Conservation (phyloP, 1,284 basidiomycete species). For the Irpex rosettiformis region DNA sequence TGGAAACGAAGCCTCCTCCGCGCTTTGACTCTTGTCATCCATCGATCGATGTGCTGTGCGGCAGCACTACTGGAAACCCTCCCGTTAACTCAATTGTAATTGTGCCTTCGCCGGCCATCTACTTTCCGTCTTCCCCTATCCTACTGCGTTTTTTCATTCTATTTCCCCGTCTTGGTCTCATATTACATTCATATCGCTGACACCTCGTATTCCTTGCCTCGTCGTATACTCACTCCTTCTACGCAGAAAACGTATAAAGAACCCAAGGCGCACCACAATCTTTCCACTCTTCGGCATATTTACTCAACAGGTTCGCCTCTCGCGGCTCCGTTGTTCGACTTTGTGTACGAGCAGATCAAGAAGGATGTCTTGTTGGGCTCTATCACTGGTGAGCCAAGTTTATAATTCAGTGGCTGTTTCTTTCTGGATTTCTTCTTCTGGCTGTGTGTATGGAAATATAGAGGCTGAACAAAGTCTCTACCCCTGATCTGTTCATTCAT, state of each 20-base stretch:
- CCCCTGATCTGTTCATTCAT: too few relatives aligned
- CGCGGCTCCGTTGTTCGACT: constrained; percentile 74
- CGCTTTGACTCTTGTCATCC: not conserved
- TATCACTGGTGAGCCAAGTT: constrained; percentile 60
- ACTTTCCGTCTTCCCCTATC: not conserved
- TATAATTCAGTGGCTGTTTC: not conserved
- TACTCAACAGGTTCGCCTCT: constrained; percentile 86
- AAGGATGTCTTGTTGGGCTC: constrained; percentile 70
- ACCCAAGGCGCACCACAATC: constrained; percentile 60
- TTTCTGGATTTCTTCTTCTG: not conserved
- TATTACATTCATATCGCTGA: not conserved
- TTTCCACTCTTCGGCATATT: constrained; percentile 67
- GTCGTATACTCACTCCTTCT: not conserved
- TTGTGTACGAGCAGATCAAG: constrained; percentile 70
- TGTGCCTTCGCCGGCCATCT: not conserved
- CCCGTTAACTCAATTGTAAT: too few relatives aligned
- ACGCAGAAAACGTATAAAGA: constrained; percentile 56
- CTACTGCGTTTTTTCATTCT: not conserved
- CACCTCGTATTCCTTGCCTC: not conserved
- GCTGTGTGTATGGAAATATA: too few relatives aligned
- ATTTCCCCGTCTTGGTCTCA: too few relatives aligned
- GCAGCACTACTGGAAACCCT: too few relatives aligned
- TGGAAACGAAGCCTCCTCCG: not conserved
- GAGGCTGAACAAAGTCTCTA: too few relatives aligned
- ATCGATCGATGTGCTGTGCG: not conserved